phyloP scores from a whole-genome alignment of 2,329 filamentous ascomycete species.

The Aspergillus awamori region DNA sequence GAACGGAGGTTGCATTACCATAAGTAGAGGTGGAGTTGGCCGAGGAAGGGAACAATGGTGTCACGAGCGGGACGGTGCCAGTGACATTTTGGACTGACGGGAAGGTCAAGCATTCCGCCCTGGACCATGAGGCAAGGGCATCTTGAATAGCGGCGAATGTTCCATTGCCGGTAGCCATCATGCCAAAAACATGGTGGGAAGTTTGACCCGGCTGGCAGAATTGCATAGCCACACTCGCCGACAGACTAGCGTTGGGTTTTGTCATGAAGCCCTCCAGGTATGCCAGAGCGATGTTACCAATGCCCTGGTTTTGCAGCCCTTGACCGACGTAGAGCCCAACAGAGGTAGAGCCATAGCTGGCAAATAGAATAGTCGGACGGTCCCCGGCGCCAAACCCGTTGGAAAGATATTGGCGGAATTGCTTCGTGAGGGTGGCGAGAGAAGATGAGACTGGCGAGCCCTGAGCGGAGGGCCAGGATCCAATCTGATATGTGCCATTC shows the following conservation, averaged over 20 bases:
- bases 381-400: neutral
- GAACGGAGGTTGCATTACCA: neutral
- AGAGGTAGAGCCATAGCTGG: constrained; percentile 4
- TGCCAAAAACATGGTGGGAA: neutral
- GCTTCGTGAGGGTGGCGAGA: neutral
- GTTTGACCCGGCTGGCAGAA: constrained; percentile 1
- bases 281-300: neutral
- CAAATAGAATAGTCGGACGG: neutral
- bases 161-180: constrained; percentile 3
- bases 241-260: neutral
- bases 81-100: neutral
- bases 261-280: neutral
- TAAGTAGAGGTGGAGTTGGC: neutral
- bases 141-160: constrained; percentile 5
- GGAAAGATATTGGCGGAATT: constrained; percentile 7
- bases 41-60: neutral
- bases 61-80: neutral
- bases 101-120: constrained; percentile 1
- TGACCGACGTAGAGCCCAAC: constrained; percentile 6
- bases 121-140: neutral
- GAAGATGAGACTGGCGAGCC: neutral
- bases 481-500: constrained; percentile 7
- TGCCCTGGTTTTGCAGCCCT: neutral
- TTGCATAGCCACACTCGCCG: constrained; percentile 3
- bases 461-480: constrained; percentile 1